Evolutionary conservation across 2,329 filamentous ascomycete genomes (phyloP), one percentile per base, ranked within the genome.

Genomic region (Phoma sp.): DNA sequence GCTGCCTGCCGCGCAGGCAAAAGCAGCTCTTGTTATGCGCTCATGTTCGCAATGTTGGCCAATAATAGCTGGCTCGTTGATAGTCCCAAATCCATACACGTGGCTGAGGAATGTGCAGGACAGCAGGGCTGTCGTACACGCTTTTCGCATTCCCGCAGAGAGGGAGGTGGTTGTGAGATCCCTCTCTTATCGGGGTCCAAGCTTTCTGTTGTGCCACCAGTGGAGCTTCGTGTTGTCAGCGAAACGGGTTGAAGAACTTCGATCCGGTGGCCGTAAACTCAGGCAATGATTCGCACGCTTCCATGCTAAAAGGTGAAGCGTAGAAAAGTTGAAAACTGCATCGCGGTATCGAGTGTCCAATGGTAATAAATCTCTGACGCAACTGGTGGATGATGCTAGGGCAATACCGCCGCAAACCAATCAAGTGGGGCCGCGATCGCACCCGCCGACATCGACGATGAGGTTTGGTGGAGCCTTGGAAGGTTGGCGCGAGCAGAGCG

Each of bases 21-120:
- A 63, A 6, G 64, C 64, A 7, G 58, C 62, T 38, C 63, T 46
- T 8, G 64, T 64, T 18, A 67, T 64, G 13, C 62, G 52, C 38
- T 67, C 62, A 58, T 67, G 64, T 45, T 67, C 64, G 52, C 62
- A 64, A 44, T 67, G 64, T 35, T 67, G 64, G 29, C 62, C 62
- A 25, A 67, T 47, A 14, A 60, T 53, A 22, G 47, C 49, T 11
- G 64, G 64, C 25, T 65, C 62, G 30, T 67, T 66, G 47, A 67
- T 62, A 2, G 64, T 67, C 7, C 64, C 64, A 30, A 67, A 67
- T 33, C 45, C 41, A 29, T 23, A 18, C 13, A 43, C 32, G 35
- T 33, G 33, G 27, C 18, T 11, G 8, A 45, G 9, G 6, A 7
- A 27, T 14, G 29, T 24, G 29, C 18, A 41, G n/a, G 41, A 49